Evolutionary conservation across 805 yeast genomes (phyloP).

Genomic region (Wickerhamomyces canadensis): DNA sequence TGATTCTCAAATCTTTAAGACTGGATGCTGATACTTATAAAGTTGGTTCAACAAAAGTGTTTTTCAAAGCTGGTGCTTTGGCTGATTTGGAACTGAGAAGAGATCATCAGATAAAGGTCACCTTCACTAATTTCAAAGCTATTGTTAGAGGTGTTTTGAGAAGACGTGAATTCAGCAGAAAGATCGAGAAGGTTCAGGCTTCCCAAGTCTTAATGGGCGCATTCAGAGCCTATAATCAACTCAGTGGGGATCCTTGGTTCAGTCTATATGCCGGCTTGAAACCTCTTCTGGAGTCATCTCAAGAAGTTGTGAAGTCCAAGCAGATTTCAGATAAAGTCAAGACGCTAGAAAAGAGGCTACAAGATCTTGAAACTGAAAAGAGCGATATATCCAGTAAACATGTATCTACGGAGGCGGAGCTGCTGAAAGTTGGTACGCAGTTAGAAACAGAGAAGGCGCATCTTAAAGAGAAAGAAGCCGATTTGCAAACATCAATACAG

Average conservation of each 20-base stretch:
- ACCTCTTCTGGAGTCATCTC: slow-evolving; percentile 66
- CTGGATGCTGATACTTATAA: slow-evolving; percentile 78
- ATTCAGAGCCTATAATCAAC: slow-evolving; percentile 44
- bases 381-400: slow-evolving; percentile 24
- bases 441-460: slow-evolving; percentile 35
- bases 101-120: slow-evolving; percentile 52
- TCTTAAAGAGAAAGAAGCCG: slow-evolving; percentile 41
- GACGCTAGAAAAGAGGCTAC: slow-evolving; percentile 41
- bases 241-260: slow-evolving; percentile 72
- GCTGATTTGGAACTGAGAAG: slow-evolving; percentile 81
- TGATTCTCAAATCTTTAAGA: slow-evolving; percentile 56
- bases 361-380: slow-evolving; percentile 29
- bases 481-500: slow-evolving; percentile 37
- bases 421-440: slow-evolving; percentile 25
- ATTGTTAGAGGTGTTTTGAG: slow-evolving; percentile 56
- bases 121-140: slow-evolving; percentile 60
- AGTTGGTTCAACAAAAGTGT: slow-evolving; percentile 88
- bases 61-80: slow-evolving; percentile 93
- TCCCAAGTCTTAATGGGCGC: slow-evolving; percentile 62
- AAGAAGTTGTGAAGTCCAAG: slow-evolving; percentile 52
- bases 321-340: slow-evolving; percentile 53
- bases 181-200: slow-evolving; percentile 61
- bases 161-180: slow-evolving; percentile 41
- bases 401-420: slow-evolving; percentile 23
- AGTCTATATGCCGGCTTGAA: slow-evolving; percentile 61